phyloP scores from a whole-genome alignment of 2,329 filamentous ascomycete species.

The Exophiala viscosa region DNA sequence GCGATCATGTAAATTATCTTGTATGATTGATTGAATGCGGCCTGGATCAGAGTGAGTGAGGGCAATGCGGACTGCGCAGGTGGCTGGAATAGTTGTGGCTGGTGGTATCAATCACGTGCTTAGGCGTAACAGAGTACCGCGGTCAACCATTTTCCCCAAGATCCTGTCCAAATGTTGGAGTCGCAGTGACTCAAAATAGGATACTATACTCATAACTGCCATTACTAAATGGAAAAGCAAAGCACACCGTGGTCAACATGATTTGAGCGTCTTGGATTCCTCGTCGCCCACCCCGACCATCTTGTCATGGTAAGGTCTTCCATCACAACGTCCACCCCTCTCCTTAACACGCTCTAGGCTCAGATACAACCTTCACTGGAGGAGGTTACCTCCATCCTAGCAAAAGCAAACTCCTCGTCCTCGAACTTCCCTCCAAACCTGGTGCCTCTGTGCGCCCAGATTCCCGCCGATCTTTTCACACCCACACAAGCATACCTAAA shows the following conservation, averaged over 20 bases:
- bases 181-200: background rate
- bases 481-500: conserved; percentile 95
- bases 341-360: conserved; percentile 34
- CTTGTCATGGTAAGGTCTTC: background rate
- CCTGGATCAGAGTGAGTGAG: too few relatives aligned
- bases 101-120: too few relatives aligned
- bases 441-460: conserved; percentile 76
- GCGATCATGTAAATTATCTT: too few relatives aligned
- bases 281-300: background rate
- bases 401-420: conserved; percentile 47
- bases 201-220: background rate
- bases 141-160: too few relatives aligned
- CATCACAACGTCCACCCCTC: background rate
- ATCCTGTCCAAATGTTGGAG: background rate
- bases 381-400: conserved; percentile 55
- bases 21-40: too few relatives aligned
- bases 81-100: too few relatives aligned
- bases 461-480: conserved; percentile 88
- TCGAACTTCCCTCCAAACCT: conserved; percentile 66
- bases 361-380: conserved; percentile 60
- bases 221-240: background rate
- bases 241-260: too few relatives aligned
- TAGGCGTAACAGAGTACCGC: too few relatives aligned
- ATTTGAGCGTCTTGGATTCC: too few relatives aligned
- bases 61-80: too few relatives aligned